Conservation (phyloP, 139 green algal genomes). For the Coelastrella sp. region DNA sequence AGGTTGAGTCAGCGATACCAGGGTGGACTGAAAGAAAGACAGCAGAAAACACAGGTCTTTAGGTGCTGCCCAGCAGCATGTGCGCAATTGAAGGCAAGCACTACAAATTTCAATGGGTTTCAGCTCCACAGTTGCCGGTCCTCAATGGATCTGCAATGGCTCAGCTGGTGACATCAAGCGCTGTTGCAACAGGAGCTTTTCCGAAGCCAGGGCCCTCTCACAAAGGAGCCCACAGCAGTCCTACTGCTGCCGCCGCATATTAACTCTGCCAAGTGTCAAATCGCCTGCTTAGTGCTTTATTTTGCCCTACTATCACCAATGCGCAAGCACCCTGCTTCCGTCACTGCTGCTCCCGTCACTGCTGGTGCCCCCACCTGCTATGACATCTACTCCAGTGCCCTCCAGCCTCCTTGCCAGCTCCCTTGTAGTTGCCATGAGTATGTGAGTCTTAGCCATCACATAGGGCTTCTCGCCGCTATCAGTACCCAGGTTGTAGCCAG, state of each 20-base stretch:
- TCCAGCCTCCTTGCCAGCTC: conserved; percentile 35
- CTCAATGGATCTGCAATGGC: too few species aligned
- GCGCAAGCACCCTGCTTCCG: background rate
- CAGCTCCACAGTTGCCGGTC: too few species aligned
- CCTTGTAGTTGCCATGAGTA: conserved; percentile 14
- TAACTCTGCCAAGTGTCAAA: background rate
- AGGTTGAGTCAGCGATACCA: conserved; percentile 33
- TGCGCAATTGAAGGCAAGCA: background rate
- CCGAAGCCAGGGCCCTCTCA: background rate
- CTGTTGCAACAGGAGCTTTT: too few species aligned
- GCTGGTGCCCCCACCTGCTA: conserved; percentile 45
- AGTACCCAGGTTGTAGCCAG: background rate
- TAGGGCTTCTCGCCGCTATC: conserved; percentile 34
- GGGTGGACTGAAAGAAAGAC: conserved; percentile 14
- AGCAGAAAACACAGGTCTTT: too few species aligned
- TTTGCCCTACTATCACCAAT: background rate
- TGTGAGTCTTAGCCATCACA: conserved; percentile 28
- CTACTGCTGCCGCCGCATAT: background rate
- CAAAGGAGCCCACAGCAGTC: background rate
- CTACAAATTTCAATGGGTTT: background rate
- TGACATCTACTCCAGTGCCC: conserved; percentile 43
- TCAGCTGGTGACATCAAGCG: too few species aligned
- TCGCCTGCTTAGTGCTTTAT: background rate
- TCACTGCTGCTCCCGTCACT: too few species aligned
- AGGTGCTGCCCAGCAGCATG: background rate